Evolutionary conservation across 2,329 filamentous ascomycete genomes (phyloP).

Genomic region (Microsporum audouinii): DNA sequence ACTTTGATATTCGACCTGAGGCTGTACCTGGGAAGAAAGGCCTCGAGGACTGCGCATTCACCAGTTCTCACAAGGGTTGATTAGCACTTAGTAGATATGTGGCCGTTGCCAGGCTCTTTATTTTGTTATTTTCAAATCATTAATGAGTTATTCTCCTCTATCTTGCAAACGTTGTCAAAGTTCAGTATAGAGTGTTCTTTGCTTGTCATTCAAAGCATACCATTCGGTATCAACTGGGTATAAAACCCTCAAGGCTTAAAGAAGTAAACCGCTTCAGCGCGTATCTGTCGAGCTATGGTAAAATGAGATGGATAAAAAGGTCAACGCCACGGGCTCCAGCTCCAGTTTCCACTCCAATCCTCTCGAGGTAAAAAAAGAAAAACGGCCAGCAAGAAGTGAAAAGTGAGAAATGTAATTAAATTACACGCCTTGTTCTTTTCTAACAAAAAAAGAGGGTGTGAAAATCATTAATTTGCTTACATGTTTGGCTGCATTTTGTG

Average conservation of each 20-base stretch:
- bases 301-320: neutral
- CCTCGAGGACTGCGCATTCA: constrained; percentile 60
- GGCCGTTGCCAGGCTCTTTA: neutral
- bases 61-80: constrained; percentile 20
- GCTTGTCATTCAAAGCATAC: neutral
- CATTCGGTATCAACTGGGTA: neutral
- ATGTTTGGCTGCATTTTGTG: neutral
- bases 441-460: neutral
- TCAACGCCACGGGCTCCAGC: neutral
- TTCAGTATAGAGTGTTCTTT: neutral
- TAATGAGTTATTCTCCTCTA: neutral
- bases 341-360: neutral
- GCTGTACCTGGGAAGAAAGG: constrained; percentile 50
- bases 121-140: neutral
- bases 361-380: neutral
- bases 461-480: neutral
- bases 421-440: neutral
- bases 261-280: neutral
- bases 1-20: constrained; percentile 74
- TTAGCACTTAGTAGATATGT: no score
- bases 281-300: neutral
- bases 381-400: neutral
- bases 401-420: neutral
- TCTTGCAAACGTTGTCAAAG: neutral
- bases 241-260: neutral